Base-by-base conservation (phyloP, 257 asterid species). In the Jasminum sambac region DNA sequence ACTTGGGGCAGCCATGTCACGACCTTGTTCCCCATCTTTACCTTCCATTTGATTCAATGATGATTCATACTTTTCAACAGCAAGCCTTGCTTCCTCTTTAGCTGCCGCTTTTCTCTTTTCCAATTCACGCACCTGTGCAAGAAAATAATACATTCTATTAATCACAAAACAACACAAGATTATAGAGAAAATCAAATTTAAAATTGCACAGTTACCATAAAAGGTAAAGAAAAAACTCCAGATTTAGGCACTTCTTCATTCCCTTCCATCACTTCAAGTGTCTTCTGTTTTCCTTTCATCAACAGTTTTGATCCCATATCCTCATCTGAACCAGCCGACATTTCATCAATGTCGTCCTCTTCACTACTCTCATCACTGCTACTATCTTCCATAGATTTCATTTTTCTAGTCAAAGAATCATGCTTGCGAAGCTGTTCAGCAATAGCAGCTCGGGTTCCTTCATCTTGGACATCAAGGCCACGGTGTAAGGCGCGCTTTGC, bases 191-290 rank as follows among this genome's bases (percentile, higher is more conserved):
- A 50, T 13, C 50, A 43, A 42, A 78, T 13, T 59, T 60, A 73
- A 55, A 68, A 37, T 69, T 38, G 72, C 70, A 68, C 71, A 34
- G 74, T 66, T 82, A 95, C 99, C 99, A 91, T 91, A 88, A 95
- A 95, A 38, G 98, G 96, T 83, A 95, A 84, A 68, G 96, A 83
- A 71, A 87, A 86, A 78, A 95, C 89, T 77, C 96, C 99, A 7
- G 96, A 81, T 24, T 50, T 69, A 46, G 98, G 95, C 76, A 86
- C 60, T 74, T 88, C 97, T 59, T 89, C 96, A 71, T 88, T 88
- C 71, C 71, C 89, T 72, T 88, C 89, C 59, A 91, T 69, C 59
- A 79, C 81, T 79, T 79, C 74, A 58, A 80, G 76, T 14, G 96
- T 91, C 83, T 85, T 91, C 77, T 86, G 83, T 79, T 85, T 89